Evolutionary conservation across 495 filamentous ascomycete genomes (phyloP), one percentile per base, ranked within the genome.

Genomic region (Hypoxylon rickii): DNA sequence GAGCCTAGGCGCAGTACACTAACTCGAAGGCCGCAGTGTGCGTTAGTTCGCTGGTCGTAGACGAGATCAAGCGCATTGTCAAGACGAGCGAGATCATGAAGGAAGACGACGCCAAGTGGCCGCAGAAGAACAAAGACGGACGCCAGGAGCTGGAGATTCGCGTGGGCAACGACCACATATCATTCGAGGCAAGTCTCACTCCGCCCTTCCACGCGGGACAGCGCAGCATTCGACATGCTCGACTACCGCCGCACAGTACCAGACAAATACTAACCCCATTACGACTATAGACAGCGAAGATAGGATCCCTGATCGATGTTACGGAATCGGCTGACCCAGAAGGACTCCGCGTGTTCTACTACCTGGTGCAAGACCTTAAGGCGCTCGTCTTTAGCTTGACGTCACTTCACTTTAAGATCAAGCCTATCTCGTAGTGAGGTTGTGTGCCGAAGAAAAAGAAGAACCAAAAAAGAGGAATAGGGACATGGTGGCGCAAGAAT

Each of bases 81-180:
- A 96, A 94, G 77, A 86, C 93, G 15, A 97, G 92, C 75, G 95
- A 99, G 72, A 96, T 99, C 64, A 85, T 97, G 83, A 99, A 97
- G 81, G 95, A 99, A 83, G 94, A 97, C 67, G 95, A 99, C 66
- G 86, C 84, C n/a, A 96, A 96, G 73, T 99, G 95, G 95, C 95
- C 95, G 1, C 90, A 92, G 72, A 99, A 97, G 82, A 97, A 97
- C 76, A 97, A 97, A 76, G 95, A 99, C 68, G 95, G 95, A 34
- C 84, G 93, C 44, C 95, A 97, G 65, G 95, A 99, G 74, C 80
- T 99, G 43, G 95, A 99, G 70, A 97, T 99, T 46, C 82, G 92
- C 15, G 63, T 99, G 24, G 95, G 94, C 10, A 94, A 87, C 63
- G 95, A 99, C 38, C 95, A 99, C 68, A 97, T 97, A 60, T 96